Conservation (phyloP, 768 basidiomycete species). For the Boletus speciosus region DNA sequence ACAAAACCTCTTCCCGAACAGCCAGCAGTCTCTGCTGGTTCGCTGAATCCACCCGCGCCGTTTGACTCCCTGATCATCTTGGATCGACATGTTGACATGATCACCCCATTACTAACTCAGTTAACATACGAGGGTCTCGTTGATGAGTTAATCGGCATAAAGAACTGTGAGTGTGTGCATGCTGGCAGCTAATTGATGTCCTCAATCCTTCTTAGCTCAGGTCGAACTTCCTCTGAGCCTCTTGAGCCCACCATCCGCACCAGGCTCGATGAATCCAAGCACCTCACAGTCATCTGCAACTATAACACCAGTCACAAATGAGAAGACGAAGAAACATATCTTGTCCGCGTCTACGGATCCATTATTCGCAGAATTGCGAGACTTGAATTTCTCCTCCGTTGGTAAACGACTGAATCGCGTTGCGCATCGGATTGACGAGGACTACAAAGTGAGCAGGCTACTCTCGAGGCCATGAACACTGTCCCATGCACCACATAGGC, state of each 20-base stretch:
- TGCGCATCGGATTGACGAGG: slow-evolving; percentile 83
- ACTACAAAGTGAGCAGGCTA: slow-evolving; percentile 68
- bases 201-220: slow-evolving; percentile 48
- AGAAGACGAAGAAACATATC: slow-evolving; percentile 87
- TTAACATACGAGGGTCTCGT: slow-evolving; percentile 95
- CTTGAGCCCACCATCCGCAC: slow-evolving; percentile 53
- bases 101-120: slow-evolving; percentile 93
- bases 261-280: slow-evolving; percentile 36
- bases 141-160: slow-evolving; percentile 88
- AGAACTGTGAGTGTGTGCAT: slow-evolving; percentile 65
- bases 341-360: slow-evolving; percentile 76
- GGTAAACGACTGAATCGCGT: slow-evolving; percentile 77
- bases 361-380: slow-evolving; percentile 78
- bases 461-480: background rate
- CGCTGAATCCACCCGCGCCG: slow-evolving; percentile 49
- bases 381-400: slow-evolving; percentile 89
- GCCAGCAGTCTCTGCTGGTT: slow-evolving; percentile 35
- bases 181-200: background rate
- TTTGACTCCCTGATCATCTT: slow-evolving; percentile 87
- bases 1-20: slow-evolving; percentile 53
- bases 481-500: slow-evolving; percentile 43
- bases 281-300: slow-evolving; percentile 43
- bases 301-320: slow-evolving; percentile 56
- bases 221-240: slow-evolving; percentile 77
- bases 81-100: slow-evolving; percentile 91